phyloP scores from a whole-genome alignment of 306 rosid genomes.

The Trifolium fragiferum region DNA sequence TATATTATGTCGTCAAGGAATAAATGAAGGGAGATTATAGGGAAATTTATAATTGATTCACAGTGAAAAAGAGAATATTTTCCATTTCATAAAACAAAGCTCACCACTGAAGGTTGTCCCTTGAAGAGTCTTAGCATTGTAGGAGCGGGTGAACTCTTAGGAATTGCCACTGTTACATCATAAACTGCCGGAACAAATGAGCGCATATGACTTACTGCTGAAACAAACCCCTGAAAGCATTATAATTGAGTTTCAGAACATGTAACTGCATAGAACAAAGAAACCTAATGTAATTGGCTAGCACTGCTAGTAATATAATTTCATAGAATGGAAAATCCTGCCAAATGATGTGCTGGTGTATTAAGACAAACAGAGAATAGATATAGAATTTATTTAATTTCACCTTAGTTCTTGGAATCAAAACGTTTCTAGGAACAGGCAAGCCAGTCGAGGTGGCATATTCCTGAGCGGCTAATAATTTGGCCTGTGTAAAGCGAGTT shows the following conservation, averaged over 20 bases:
- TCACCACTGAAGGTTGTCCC: constrained; percentile 90
- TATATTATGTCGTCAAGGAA: not conserved
- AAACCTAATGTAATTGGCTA: constrained; percentile 11
- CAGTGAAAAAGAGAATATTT: too few species aligned
- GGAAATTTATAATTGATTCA: too few species aligned
- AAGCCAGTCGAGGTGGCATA: constrained; percentile 76
- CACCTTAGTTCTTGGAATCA: constrained; percentile 98
- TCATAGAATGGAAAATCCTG: constrained; percentile 18
- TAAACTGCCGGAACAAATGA: constrained; percentile 88
- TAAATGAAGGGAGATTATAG: not conserved
- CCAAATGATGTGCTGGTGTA: constrained; percentile 12
- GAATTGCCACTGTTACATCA: constrained; percentile 80
- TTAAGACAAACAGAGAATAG: not conserved
- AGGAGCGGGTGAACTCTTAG: constrained; percentile 84
- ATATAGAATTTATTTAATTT: constrained; percentile 21
- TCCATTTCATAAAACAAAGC: constrained; percentile 32
- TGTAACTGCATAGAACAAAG: constrained; percentile 7
- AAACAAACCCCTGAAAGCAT: constrained; percentile 82
- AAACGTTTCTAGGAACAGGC: constrained; percentile 83
- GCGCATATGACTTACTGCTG: constrained; percentile 79
- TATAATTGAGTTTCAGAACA: constrained; percentile 16
- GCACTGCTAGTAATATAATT: not conserved
- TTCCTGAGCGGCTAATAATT: constrained; percentile 88
- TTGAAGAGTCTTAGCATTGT: constrained; percentile 88
- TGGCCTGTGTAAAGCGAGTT: constrained; percentile 90